Evolutionary conservation across 2,329 filamentous ascomycete species (phyloP).

Genomic region (Paecilomyces variotii): DNA sequence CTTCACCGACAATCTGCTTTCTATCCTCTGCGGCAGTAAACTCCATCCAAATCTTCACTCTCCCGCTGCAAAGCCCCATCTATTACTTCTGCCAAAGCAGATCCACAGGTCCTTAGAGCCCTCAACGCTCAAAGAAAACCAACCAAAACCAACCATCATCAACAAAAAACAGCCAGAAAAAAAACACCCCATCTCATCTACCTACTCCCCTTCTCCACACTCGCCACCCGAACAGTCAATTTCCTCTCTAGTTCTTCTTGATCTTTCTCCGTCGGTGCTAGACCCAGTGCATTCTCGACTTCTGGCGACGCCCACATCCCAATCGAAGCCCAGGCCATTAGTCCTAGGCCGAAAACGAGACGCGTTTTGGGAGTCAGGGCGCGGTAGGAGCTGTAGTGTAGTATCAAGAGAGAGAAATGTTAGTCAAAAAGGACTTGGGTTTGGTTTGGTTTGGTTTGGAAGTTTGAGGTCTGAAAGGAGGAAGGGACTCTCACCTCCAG

Average conservation of each 20-base stretch:
- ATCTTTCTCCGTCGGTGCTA: conserved; percentile 66
- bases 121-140: neutral
- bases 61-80: neutral
- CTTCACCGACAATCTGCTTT: neutral
- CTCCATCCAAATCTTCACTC: neutral
- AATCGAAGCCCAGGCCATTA: conserved; percentile 67
- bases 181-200: conserved; percentile 6
- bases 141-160: neutral
- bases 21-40: neutral
- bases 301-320: conserved; percentile 68
- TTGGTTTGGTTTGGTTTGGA: neutral
- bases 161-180: neutral
- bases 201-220: conserved; percentile 22
- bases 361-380: conserved; percentile 64
- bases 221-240: conserved; percentile 25
- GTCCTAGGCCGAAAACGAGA: conserved; percentile 60
- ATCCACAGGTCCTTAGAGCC: neutral
- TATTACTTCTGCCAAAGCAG: neutral
- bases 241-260: conserved; percentile 53
- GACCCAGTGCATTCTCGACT: conserved; percentile 64
- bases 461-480: too few relatives aligned
- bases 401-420: too few relatives aligned
- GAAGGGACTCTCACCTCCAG: conserved; percentile 27
- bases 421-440: neutral
- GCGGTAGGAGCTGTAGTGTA: conserved; percentile 54